Base-by-base conservation (phyloP, 2,329 filamentous ascomycete species). In the Spiromastix sp. region DNA sequence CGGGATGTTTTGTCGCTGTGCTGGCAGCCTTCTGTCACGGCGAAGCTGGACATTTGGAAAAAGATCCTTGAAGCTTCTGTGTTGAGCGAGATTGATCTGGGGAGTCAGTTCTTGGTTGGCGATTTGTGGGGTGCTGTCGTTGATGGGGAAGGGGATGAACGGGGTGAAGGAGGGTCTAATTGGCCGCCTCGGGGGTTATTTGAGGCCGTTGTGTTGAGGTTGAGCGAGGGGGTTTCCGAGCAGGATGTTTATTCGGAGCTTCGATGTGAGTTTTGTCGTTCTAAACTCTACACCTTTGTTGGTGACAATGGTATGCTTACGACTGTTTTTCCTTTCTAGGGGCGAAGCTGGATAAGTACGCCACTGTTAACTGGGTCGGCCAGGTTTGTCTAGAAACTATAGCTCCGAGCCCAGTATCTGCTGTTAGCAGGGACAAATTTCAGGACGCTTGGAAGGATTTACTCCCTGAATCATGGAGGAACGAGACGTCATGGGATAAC, bases 1-100 rank as follows among this genome's bases (percentile, higher is more conserved):
- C 20, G 21, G 10, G 26, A 5, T 4, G 28, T 32, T 4, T 36
- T 38, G 22, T 41, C 26, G 33, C 45, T 37, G 4, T 64, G 59
- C 24, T 67, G 63, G 48, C 55, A 61, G 10, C 72, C 72, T 2
- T 68, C 68, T 32, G 60, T 63, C n/a, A 55, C 51, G 13, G 60
- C 61, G 22, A 63, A 67, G 28, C 46, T 67, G 11, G 55, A 63
- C 38, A 60, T 68, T 13, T 77, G 72, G 72, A 62, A 57, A 42
- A 50, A 54, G 20, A 40, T 61, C 18, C 30, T 60, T 4, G 57
- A 63, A 36, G 58, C 59, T 1, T 49, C 57, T 5, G 46, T 61
- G 33, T 42, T 64, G 32, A 57, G 62, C 34, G 56, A 51, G 1
- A 61, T 64, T 36, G 49, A 63, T 42, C 34, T 64, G 33, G 56